Percentiles rank a stretch among this genome's conserved stretches.
Evolutionary conservation across 495 filamentous ascomycete species (phyloP).

Genomic region (Penicillium longicatenatum): DNA sequence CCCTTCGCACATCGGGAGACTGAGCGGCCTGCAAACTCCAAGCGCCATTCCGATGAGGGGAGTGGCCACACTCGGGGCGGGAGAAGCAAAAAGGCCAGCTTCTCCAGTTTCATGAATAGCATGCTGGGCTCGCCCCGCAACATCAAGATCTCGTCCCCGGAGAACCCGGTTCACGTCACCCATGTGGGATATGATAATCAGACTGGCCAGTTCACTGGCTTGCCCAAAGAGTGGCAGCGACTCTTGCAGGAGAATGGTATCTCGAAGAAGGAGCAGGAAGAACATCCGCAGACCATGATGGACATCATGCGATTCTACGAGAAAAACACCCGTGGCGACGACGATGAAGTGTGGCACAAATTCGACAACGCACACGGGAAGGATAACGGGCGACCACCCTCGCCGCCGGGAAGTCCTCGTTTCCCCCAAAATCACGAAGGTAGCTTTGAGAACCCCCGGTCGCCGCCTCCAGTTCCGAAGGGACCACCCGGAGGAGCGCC

Average conservation of each 20-base stretch:
- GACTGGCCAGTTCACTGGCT: conserved; percentile 94
- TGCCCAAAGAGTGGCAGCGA: conserved; percentile 97
- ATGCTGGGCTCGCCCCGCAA: conserved; percentile 82
- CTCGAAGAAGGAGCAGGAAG: conserved; percentile 90
- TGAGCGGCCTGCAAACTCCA: conserved; percentile 55
- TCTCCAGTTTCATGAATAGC: conserved; percentile 93
- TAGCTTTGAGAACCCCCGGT: conserved; percentile 96
- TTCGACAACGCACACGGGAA: conserved; percentile 73
- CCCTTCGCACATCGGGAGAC: conserved; percentile 41
- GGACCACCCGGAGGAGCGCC: conserved; percentile 34
- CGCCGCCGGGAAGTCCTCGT: conserved; percentile 86
- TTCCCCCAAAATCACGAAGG: conserved; percentile 89
- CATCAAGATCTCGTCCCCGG: conserved; percentile 90
- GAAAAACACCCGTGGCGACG: conserved; percentile 79
- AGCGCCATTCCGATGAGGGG: conserved; percentile 86
- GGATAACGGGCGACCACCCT: conserved; percentile 51
- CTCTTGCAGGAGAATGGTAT: conserved; percentile 95
- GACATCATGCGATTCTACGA: conserved; percentile 97
- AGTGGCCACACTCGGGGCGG: conserved; percentile 56
- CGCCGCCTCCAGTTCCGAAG: conserved; percentile 85
- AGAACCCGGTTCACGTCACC: conserved; percentile 96
- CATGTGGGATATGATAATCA: conserved; percentile 97
- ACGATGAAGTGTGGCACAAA: conserved; percentile 93
- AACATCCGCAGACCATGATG: conserved; percentile 90
- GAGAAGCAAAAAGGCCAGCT: conserved; percentile 84